Evolutionary conservation across 1,284 basidiomycete species (phyloP).

Genomic region (Porogramme epimiltina): DNA sequence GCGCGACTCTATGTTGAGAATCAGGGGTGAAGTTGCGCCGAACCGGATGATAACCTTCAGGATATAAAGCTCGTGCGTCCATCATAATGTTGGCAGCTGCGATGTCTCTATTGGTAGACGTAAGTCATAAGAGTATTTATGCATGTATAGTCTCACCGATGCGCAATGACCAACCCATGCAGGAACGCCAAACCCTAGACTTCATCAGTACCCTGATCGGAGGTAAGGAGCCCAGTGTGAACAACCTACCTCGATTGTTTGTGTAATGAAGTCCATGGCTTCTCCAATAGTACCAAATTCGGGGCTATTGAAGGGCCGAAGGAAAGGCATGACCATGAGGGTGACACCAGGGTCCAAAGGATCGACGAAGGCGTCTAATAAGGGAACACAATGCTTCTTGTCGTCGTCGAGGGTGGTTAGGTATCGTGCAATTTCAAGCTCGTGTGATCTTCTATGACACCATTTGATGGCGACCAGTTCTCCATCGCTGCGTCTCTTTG

Average conservation of each 20-base stretch:
- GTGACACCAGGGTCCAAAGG: constrained; percentile 1
- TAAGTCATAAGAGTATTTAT: no score
- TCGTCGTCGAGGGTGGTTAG: constrained; percentile 6
- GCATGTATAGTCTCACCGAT: constrained; percentile 21
- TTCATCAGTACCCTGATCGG: no score
- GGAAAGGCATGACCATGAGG: constrained; percentile 29
- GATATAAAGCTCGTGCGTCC: constrained; percentile 28
- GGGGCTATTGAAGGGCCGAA: constrained; percentile 25
- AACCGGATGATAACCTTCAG: constrained; percentile 29
- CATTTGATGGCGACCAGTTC: constrained; percentile 25
- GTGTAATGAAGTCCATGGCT: constrained; percentile 27
- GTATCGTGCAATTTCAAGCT: constrained; percentile 12
- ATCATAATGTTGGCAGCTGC: constrained; percentile 33
- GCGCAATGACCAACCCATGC: constrained; percentile 28
- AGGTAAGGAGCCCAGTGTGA: no score
- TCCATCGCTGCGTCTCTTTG: constrained; percentile 20
- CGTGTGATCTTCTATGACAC: constrained; percentile 1
- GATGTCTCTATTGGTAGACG: constrained; percentile 32
- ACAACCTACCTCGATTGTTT: constrained; percentile 27
- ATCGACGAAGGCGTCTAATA: constrained; percentile 22
- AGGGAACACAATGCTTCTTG: constrained; percentile 22
- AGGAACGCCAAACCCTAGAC: constrained; percentile 30
- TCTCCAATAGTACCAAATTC: constrained; percentile 25
- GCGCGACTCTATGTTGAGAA: background rate
- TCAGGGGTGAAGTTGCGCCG: constrained; percentile 8